Evolutionary conservation across 768 basidiomycete genomes (phyloP).

Genomic region (Xerocomellus dryophilus): DNA sequence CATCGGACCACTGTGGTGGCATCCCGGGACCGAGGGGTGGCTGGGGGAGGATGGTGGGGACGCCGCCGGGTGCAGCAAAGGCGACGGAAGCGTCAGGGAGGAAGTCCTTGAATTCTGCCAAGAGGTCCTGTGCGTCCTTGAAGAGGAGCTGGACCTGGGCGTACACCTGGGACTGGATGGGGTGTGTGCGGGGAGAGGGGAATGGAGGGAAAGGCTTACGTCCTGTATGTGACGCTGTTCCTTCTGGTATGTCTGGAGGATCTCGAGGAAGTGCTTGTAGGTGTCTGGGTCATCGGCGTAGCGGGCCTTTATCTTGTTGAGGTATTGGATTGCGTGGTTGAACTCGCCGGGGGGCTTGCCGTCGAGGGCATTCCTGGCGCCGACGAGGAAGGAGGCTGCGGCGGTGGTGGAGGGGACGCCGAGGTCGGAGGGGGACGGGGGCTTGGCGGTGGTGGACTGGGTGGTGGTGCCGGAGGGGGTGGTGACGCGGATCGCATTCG

Average conservation of each 20-base stretch:
- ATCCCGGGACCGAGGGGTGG: constrained; percentile 37
- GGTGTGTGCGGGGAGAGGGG: constrained; percentile 1
- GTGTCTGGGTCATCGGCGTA: constrained; percentile 88
- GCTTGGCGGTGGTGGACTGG: constrained; percentile 41
- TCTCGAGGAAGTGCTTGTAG: constrained; percentile 87
- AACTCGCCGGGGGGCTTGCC: constrained; percentile 66
- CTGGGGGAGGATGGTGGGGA: constrained; percentile 51
- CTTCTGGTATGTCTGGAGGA: constrained; percentile 83
- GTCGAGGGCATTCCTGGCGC: constrained; percentile 47
- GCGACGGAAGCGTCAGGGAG: constrained; percentile 61
- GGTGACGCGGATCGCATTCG: constrained; percentile 76
- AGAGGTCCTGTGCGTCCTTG: constrained; percentile 75
- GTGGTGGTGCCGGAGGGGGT: constrained; percentile 73
- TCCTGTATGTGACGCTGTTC: constrained; percentile 72
- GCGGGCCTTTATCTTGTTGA: constrained; percentile 97
- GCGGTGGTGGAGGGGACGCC: constrained; percentile 46
- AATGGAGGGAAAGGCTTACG: constrained; percentile 41
- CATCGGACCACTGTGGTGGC: constrained; percentile 41
- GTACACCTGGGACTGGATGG: constrained; percentile 65
- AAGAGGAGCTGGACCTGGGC: constrained; percentile 78
- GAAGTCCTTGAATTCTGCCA: constrained; percentile 80
- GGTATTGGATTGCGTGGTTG: constrained; percentile 92
- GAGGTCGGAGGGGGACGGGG: constrained; percentile 30
- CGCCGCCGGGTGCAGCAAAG: constrained; percentile 38
- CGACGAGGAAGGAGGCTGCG: constrained; percentile 65